These are phyloP conservation scores for Dalbergia oliveri DNA, from an alignment of 306 rosid genomes.

Conservation along the genomic window DNA sequence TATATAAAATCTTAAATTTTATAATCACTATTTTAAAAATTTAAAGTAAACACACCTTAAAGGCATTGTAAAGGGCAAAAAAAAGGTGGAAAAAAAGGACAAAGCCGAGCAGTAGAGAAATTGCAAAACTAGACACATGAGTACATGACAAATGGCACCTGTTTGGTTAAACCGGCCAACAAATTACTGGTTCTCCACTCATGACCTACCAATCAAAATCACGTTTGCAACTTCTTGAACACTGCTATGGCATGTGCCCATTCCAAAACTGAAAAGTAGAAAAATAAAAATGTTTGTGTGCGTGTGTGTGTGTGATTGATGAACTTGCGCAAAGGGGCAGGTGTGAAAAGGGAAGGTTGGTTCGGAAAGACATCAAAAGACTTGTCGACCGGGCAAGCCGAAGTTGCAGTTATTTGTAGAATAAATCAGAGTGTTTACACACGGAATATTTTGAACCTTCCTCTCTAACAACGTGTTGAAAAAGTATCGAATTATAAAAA, in stretches of 20 bases:
- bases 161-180: slow-evolving; percentile 49
- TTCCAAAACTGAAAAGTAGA: neutral
- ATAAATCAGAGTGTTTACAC: slow-evolving; percentile 39
- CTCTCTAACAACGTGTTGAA: neutral
- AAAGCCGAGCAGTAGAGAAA: neutral
- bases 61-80: slow-evolving; percentile 1
- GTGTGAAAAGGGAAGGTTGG: slow-evolving; percentile 47
- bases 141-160: slow-evolving; percentile 18
- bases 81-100: neutral
- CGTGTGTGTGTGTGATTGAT: neutral
- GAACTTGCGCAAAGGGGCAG: slow-evolving; percentile 12
- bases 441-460: slow-evolving; percentile 57
- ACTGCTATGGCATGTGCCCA: neutral
- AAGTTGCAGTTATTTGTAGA: slow-evolving; percentile 17
- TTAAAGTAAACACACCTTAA: too few relatives aligned
- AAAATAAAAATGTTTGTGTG: neutral
- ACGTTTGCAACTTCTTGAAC: slow-evolving; percentile 14
- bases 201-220: slow-evolving; percentile 39
- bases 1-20: too few relatives aligned
- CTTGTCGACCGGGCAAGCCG: neutral
- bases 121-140: neutral
- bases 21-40: too few relatives aligned
- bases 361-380: slow-evolving; percentile 24
- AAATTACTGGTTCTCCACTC: slow-evolving; percentile 7
- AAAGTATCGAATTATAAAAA: too few relatives aligned